Base-by-base conservation (phyloP, 129 eudicot genomes). In the Chrysanthemum makinoi region DNA sequence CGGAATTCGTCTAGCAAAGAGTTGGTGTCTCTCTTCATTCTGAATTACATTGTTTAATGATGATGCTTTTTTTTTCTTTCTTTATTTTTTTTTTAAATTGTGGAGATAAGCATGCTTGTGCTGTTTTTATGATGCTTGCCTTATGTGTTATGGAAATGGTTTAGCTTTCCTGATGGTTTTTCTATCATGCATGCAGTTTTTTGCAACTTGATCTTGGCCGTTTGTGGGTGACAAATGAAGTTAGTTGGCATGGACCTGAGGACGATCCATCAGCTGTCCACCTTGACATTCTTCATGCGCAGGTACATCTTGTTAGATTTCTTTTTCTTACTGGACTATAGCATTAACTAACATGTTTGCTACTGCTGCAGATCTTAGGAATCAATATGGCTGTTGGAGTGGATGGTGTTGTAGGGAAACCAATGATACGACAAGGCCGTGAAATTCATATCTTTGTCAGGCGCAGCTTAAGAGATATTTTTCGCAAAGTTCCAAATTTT, bases 131-230 rank as follows among this genome's bases (percentile, higher is more conserved):
- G 62, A 47, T 26, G 13, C 20, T 47, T 46, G 26, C 19, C 68
- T 62, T 22, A n/a, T 53, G 64, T 62, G 81, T 47, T 78, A n/a
- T 50, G 30, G 50, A 66, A 65, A 66, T 56, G 55, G 22, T 46
- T 58, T 24, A 49, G 62, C 64, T 56, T 49, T 64, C 49, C 20
- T 63, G 55, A 58, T 62, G 20, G 22, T 55, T 53, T 72, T 22
- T 71, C 49, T 72, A 4, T 65, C 16, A 47, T 48, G 73, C 56
- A 62, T 83, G 82, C 91, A 94, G 98, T 79, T 94, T 85, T 85
- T 82, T 94, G 84, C 97, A 94, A 83, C 95, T 94, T 80, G 97
- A 94, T 87, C 84, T 94, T 56, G 98, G 98, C 62, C 93, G 84
- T 75, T 78, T 94, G 64, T 77, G 78, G 65, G 83, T 94, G 55